A percentile compares a stretch with the other conserved stretches of the same genome.
These are phyloP conservation scores for Croton laevigatus DNA, from an alignment of 441 rosid species.

Conservation along the genomic window DNA sequence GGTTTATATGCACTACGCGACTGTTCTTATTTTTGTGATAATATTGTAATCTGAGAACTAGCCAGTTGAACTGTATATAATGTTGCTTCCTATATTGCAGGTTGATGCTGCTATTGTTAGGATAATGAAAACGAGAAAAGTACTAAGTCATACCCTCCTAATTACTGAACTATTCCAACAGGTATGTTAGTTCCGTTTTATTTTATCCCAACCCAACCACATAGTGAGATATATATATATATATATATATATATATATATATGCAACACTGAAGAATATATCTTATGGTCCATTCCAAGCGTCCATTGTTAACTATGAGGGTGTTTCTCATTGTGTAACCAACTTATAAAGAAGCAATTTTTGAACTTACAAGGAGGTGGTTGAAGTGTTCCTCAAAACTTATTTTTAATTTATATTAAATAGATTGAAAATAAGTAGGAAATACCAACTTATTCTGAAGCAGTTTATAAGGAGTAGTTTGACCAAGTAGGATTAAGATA, in stretches of 20 bases:
- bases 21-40: neutral
- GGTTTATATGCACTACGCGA: conserved; percentile 37
- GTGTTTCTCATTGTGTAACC: too few relatives aligned
- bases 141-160: conserved; percentile 93
- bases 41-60: conserved; percentile 11
- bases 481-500: too few relatives aligned
- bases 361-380: too few relatives aligned
- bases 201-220: neutral
- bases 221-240: neutral
- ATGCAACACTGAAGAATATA: neutral
- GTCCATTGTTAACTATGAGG: too few relatives aligned
- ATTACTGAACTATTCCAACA: conserved; percentile 99
- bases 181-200: conserved; percentile 39
- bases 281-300: neutral
- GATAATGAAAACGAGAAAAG: conserved; percentile 98
- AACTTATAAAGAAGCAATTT: too few relatives aligned
- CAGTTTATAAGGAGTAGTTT: too few relatives aligned
- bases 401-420: too few relatives aligned
- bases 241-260: neutral
- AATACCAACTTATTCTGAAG: too few relatives aligned
- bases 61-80: conserved; percentile 9
- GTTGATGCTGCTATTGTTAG: conserved; percentile 99
- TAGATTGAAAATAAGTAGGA: too few relatives aligned
- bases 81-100: conserved; percentile 33
- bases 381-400: too few relatives aligned